Evolutionary conservation across 164 flowering plant species (phyloP), one percentile per base, ranked within the genome.

Genomic region (Warburgia ugandensis): DNA sequence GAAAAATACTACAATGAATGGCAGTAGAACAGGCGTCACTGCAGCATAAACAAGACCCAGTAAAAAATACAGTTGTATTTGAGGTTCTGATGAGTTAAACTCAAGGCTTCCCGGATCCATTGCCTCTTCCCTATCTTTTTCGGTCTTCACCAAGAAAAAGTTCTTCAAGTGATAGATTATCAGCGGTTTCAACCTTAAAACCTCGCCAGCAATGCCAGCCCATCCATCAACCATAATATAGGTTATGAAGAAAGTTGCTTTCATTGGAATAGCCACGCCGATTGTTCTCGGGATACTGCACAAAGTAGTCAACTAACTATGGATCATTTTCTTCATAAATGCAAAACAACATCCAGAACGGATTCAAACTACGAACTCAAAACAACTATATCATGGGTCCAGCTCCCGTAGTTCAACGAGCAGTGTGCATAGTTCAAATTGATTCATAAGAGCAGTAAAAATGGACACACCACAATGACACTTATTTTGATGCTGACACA

Each of bases 171-270:
- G 96, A 65, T 68, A 91, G 29, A 83, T 50, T 26, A 87, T 68
- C 69, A 91, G 59, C 0, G 96, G 94, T 48, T 73, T 77, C 62
- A 87, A 52, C 60, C 92, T 72, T 25, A 91, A 60, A 60, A 91
- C 76, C 69, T 91, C 97, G 25, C 77, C 96, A 49, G 96, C 90
- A 39, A 75, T 51, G 45, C 97, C 96, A 58, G 96, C 95, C 97
- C 96, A 90, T 31, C 97, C 97, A 67, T 90, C 97, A 21, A 90
- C 87, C 97, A 90, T 90, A 45, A 83, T 80, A 22, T 79, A 90
- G 28, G 94, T 86, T 35, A 90, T 86, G 62, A 90, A 90, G 71
- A 90, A 90, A 17, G 96, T 90, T 40, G 97, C 97, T 60, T 84
- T 90, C 94, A 79, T 77, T 9, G 97, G 97, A 48, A 90, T 89